Percentiles rank a stretch among this genome's conserved stretches.
These are phyloP conservation scores for Flaveria linearis DNA, from an alignment of 129 eudicot genomes.

Conservation along the genomic window DNA sequence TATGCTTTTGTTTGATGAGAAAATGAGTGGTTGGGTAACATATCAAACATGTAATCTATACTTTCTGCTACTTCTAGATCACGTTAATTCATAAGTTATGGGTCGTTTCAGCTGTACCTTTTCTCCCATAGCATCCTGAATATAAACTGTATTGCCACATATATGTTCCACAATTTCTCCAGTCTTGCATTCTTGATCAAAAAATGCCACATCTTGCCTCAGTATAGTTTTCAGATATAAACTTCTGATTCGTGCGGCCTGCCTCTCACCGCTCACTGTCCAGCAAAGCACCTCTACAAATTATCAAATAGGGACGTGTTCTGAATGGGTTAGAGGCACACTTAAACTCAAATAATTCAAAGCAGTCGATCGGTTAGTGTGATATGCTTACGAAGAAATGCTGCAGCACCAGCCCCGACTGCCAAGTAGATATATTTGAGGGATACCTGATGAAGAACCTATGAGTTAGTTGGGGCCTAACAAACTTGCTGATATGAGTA, in stretches of 20 bases:
- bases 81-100: no score
- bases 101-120: constrained; percentile 45
- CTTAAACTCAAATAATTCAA: background rate
- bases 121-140: constrained; percentile 95
- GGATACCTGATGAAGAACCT: constrained; percentile 46
- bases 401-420: constrained; percentile 56
- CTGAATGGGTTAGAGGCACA: no score
- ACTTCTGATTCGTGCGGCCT: constrained; percentile 69
- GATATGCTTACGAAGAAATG: constrained; percentile 60
- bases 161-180: constrained; percentile 84
- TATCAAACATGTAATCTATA: background rate
- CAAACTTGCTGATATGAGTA: no score
- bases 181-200: constrained; percentile 67
- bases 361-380: background rate
- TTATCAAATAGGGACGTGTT: background rate
- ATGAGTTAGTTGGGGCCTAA: no score
- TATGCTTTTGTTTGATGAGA: no score
- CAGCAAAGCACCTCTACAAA: constrained; percentile 74
- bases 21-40: background rate
- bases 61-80: no score
- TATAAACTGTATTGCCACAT: constrained; percentile 76
- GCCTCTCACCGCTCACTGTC: constrained; percentile 90
- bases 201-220: constrained; percentile 79
- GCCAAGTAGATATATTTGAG: constrained; percentile 72
- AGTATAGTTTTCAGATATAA: constrained; percentile 65